Evolutionary conservation across 495 filamentous ascomycete species (phyloP).

Genomic region (Aspergillus panamensis): DNA sequence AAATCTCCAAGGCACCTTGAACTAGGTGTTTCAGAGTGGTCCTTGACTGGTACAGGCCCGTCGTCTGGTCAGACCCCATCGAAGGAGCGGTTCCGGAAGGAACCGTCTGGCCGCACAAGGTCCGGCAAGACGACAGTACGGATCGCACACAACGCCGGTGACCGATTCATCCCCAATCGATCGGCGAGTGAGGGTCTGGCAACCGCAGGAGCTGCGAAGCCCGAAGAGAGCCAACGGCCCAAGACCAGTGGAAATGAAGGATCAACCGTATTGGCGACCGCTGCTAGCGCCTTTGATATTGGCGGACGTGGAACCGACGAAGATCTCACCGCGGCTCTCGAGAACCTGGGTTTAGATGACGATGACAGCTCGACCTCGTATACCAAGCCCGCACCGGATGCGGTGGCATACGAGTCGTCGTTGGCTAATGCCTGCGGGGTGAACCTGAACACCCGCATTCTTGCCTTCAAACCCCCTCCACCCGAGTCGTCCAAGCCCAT

Average conservation of each 20-base stretch:
- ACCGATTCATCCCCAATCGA: conserved; percentile 95
- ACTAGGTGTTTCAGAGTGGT: conserved; percentile 88
- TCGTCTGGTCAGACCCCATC: conserved; percentile 65
- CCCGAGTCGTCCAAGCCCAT: conserved; percentile 97
- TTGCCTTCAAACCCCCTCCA: conserved; percentile 97
- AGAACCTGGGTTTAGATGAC: conserved; percentile 69
- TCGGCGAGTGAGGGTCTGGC: conserved; percentile 82
- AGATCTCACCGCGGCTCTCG: conserved; percentile 73
- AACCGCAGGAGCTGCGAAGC: conserved; percentile 77
- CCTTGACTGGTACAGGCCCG: conserved; percentile 76
- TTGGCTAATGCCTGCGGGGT: conserved; percentile 91
- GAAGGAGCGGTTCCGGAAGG: conserved; percentile 62
- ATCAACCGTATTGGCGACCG: conserved; percentile 67
- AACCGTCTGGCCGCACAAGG: conserved; percentile 57
- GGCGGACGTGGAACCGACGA: conserved; percentile 63
- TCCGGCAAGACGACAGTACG: conserved; percentile 66
- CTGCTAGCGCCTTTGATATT: conserved; percentile 62
- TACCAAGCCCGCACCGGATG: conserved; percentile 76
- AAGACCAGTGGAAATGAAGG: conserved; percentile 66
- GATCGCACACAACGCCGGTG: conserved; percentile 71
- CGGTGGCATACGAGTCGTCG: conserved; percentile 87
- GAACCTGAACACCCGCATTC: conserved; percentile 86
- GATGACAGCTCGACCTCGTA: conserved; percentile 55
- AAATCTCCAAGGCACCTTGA: conserved; percentile 79
- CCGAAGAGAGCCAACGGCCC: conserved; percentile 64